A percentile compares a stretch with the other conserved stretches of the same genome.
Conservation (phyloP, 768 basidiomycete genomes). For the Podaxis rugospora region DNA sequence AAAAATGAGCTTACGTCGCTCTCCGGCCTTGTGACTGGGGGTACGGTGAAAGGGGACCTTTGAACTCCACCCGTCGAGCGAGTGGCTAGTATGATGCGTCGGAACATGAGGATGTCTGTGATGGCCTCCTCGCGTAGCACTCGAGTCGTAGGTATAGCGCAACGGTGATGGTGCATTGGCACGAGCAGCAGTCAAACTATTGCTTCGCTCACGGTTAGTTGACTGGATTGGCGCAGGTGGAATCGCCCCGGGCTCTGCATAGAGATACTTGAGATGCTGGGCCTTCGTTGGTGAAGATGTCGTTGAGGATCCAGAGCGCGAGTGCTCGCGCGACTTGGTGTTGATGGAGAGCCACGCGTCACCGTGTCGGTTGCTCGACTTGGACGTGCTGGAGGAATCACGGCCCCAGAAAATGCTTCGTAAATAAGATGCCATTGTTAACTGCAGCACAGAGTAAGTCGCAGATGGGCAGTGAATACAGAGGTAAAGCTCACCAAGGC, state of each 20-base stretch:
- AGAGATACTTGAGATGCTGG: slow-evolving; percentile 35
- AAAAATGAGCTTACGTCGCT: slow-evolving; percentile 34
- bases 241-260: slow-evolving; percentile 27
- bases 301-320: slow-evolving; percentile 30
- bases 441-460: background rate
- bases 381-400: background rate
- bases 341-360: background rate
- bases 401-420: slow-evolving; percentile 11
- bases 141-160: slow-evolving; percentile 33
- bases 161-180: slow-evolving; percentile 35
- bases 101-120: slow-evolving; percentile 21
- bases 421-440: slow-evolving; percentile 8
- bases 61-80: slow-evolving; percentile 5
- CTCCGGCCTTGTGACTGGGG: slow-evolving; percentile 39
- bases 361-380: background rate
- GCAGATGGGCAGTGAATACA: background rate
- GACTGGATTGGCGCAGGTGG: slow-evolving; percentile 33
- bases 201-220: slow-evolving; percentile 32
- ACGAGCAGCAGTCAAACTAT: slow-evolving; percentile 31
- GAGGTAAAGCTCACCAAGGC: background rate
- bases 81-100: slow-evolving; percentile 14
- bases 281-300: slow-evolving; percentile 18
- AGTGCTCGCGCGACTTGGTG: slow-evolving; percentile 37
- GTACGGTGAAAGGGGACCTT: slow-evolving; percentile 30
- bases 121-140: slow-evolving; percentile 22